Evolutionary conservation across 1,284 basidiomycete genomes (phyloP).

Genomic region (Cystobasidiaceae sp.): DNA sequence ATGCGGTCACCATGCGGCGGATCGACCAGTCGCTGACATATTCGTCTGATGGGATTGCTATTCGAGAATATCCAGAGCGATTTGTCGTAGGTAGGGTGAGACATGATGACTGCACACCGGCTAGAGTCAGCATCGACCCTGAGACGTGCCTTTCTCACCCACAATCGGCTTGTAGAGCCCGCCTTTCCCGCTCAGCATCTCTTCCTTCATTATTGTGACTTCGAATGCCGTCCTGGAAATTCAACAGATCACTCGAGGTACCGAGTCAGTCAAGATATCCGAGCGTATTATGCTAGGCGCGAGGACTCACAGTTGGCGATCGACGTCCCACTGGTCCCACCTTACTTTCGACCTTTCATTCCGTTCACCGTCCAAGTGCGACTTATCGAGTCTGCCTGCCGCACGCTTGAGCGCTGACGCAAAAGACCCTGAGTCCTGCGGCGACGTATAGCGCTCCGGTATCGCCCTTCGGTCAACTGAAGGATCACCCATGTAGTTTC

Average conservation of each 20-base stretch:
- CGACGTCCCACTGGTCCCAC: background rate
- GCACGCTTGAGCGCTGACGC: background rate
- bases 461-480: background rate
- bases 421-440: background rate
- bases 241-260: constrained; percentile 16
- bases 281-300: background rate
- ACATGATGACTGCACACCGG: constrained; percentile 59
- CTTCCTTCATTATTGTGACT: constrained; percentile 32
- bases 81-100: constrained; percentile 85
- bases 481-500: constrained; percentile 48
- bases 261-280: background rate
- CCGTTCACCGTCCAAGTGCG: background rate
- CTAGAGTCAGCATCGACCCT: background rate
- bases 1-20: constrained; percentile 62
- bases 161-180: constrained; percentile 73
- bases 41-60: constrained; percentile 64
- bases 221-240: background rate
- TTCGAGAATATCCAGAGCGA: constrained; percentile 87
- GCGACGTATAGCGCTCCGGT: background rate
- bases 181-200: constrained; percentile 64
- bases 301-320: background rate
- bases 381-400: background rate
- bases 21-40: constrained; percentile 78
- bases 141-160: too few species aligned
- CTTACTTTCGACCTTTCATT: background rate